phyloP scores from a whole-genome alignment of 768 basidiomycete genomes.

The Boletellus ananas region DNA sequence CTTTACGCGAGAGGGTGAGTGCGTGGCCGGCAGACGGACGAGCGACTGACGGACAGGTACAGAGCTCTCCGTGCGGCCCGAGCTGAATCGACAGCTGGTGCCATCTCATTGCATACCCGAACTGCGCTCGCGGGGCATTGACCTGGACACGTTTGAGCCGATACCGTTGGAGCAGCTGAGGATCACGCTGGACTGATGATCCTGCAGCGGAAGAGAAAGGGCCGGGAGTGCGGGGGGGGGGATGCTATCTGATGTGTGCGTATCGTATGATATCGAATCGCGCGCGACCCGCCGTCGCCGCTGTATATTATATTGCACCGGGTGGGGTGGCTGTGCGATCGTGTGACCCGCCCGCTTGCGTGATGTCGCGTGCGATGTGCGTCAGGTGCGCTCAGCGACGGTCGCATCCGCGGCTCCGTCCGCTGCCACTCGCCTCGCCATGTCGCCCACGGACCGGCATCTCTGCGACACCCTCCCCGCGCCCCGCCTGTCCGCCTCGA shows the following conservation, averaged over 20 bases:
- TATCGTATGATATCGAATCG: slow-evolving; percentile 36
- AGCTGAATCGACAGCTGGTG: slow-evolving; percentile 87
- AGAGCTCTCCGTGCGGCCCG: slow-evolving; percentile 97
- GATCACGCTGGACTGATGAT: slow-evolving; percentile 84
- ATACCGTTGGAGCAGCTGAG: slow-evolving; percentile 95
- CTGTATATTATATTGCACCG: slow-evolving; percentile 23
- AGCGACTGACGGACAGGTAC: slow-evolving; percentile 13
- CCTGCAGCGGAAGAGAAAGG: slow-evolving; percentile 25
- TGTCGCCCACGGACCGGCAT: not conserved
- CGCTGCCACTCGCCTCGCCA: no score
- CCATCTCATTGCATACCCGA: slow-evolving; percentile 87
- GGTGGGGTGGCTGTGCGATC: slow-evolving; percentile 18
- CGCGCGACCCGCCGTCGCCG: slow-evolving; percentile 24
- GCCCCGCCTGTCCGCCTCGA: slow-evolving; percentile 44
- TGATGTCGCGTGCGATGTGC: slow-evolving; percentile 32
- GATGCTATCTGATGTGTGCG: slow-evolving; percentile 32
- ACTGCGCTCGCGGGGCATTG: slow-evolving; percentile 81
- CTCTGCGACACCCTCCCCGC: slow-evolving; percentile 72
- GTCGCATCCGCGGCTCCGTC: no score
- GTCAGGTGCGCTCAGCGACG: slow-evolving; percentile 4
- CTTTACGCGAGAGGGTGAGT: slow-evolving; percentile 92
- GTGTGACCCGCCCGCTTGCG: slow-evolving; percentile 26
- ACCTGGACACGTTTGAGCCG: slow-evolving; percentile 89
- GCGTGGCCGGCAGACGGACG: not conserved
- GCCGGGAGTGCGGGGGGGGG: slow-evolving; percentile 15